phyloP scores from a whole-genome alignment of 768 basidiomycete species.

The Suillus subaureus region DNA sequence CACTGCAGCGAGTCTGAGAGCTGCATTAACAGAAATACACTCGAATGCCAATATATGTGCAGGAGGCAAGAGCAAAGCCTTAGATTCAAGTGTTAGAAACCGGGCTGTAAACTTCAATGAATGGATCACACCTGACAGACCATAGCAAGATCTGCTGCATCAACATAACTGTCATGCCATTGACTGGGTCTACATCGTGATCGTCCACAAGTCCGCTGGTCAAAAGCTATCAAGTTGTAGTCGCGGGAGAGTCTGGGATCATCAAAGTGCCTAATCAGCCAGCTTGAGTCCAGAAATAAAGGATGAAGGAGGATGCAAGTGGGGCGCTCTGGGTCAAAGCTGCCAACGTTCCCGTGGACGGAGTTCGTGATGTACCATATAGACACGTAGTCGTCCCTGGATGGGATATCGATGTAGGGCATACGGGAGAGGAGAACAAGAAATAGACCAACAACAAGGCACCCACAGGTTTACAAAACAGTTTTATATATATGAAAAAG shows the following conservation, averaged over 20 bases:
- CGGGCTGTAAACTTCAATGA: not conserved
- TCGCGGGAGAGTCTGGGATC: constrained; percentile 59
- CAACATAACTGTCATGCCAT: constrained; percentile 73
- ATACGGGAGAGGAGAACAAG: constrained; percentile 37
- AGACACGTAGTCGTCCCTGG: constrained; percentile 65
- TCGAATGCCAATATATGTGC: constrained; percentile 77
- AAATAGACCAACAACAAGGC: not conserved
- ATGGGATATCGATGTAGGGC: constrained; percentile 71
- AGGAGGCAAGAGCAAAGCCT: constrained; percentile 67
- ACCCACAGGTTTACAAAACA: constrained; percentile 10
- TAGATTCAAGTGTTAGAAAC: not conserved
- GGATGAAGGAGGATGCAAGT: constrained; percentile 72
- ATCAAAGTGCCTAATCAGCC: constrained; percentile 66
- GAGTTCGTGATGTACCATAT: constrained; percentile 76
- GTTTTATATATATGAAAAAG: constrained; percentile 23
- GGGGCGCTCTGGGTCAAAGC: constrained; percentile 66
- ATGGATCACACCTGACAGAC: constrained; percentile 55
- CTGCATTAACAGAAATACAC: constrained; percentile 54
- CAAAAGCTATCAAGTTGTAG: constrained; percentile 78
- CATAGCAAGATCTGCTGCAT: constrained; percentile 75
- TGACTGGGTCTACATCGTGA: constrained; percentile 55
- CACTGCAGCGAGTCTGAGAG: constrained; percentile 67
- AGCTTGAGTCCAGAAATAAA: constrained; percentile 66
- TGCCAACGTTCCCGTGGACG: constrained; percentile 56
- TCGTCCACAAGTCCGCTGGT: constrained; percentile 64